A percentile compares a stretch with the other conserved stretches of the same genome.
phyloP scores from a whole-genome alignment of 139 green algal genomes.

The Limnomonas spitsbergensis region DNA sequence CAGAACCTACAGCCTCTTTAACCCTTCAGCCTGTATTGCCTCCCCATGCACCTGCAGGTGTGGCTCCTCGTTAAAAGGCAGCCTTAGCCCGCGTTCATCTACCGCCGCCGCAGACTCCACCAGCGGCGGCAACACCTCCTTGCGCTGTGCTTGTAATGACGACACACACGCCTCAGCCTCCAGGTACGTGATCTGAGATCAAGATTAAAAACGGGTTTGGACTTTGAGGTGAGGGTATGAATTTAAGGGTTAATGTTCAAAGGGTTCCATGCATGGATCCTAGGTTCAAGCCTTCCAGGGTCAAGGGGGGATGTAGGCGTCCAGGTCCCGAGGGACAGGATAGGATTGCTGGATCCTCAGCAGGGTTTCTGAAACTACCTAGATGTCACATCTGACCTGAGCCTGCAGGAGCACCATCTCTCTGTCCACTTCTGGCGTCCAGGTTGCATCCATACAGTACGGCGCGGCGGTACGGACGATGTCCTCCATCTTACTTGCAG shows the following conservation, averaged over 20 bases:
- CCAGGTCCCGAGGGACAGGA: too few relatives aligned
- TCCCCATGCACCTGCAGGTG: conserved; percentile 35
- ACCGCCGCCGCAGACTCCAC: not conserved
- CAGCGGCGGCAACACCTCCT: conserved; percentile 26
- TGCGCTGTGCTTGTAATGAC: conserved; percentile 21
- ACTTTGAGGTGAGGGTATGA: not conserved
- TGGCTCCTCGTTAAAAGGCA: conserved; percentile 4
- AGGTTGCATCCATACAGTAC: conserved; percentile 29
- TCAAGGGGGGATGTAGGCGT: too few relatives aligned
- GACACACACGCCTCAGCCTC: conserved; percentile 46
- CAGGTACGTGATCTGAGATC: conserved; percentile 43
- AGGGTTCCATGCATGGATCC: too few relatives aligned
- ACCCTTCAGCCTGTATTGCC: too few relatives aligned
- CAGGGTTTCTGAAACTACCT: too few relatives aligned
- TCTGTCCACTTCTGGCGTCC: conserved; percentile 33
- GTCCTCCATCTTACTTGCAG: conserved; percentile 31
- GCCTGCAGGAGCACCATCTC: conserved; percentile 57
- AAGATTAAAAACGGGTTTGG: not conserved
- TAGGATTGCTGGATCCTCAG: too few relatives aligned
- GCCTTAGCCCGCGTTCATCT: conserved; percentile 19
- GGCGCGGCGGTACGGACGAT: conserved; percentile 38
- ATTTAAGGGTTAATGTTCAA: too few relatives aligned
- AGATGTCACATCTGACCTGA: too few relatives aligned
- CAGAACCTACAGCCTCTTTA: too few relatives aligned
- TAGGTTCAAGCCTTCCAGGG: too few relatives aligned